Evolutionary conservation across 768 basidiomycete species (phyloP).

Genomic region (Hygrocybe coccinea): DNA sequence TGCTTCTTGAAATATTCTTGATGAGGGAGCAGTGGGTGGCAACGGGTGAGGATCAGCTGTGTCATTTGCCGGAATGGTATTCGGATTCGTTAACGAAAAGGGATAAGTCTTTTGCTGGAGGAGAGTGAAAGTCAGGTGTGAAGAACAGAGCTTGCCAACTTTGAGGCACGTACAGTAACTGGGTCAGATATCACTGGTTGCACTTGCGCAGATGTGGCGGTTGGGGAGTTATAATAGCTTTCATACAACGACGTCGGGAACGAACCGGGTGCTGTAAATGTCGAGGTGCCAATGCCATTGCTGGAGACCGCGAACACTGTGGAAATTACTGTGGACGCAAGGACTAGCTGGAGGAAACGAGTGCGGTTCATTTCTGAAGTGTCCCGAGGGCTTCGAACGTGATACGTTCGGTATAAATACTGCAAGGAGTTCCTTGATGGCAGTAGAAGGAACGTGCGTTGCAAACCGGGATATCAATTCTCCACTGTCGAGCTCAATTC

Average conservation of each 20-base stretch:
- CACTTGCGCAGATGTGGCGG: slow-evolving; percentile 64
- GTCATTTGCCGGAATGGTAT: slow-evolving; percentile 53
- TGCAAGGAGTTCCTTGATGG: too few relatives aligned
- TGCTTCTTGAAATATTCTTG: slow-evolving; percentile 47
- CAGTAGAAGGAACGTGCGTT: too few relatives aligned
- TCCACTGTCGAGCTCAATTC: too few relatives aligned
- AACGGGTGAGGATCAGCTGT: slow-evolving; percentile 61
- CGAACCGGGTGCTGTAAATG: slow-evolving; percentile 53
- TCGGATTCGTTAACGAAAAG: slow-evolving; percentile 57
- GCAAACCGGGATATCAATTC: too few relatives aligned
- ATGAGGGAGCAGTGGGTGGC: slow-evolving; percentile 49
- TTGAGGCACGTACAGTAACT: slow-evolving; percentile 43
- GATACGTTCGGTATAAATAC: too few relatives aligned
- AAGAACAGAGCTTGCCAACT: not conserved
- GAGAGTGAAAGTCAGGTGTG: not conserved
- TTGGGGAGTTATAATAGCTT: slow-evolving; percentile 69
- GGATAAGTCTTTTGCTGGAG: slow-evolving; percentile 55
- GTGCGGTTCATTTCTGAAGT: not conserved
- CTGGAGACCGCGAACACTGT: slow-evolving; percentile 11
- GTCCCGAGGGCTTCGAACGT: too few relatives aligned
- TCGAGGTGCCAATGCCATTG: slow-evolving; percentile 32
- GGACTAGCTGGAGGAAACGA: not conserved
- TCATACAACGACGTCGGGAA: slow-evolving; percentile 64
- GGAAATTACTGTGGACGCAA: not conserved
- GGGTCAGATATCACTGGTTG: slow-evolving; percentile 78